Evolutionary conservation across 2,329 filamentous ascomycete genomes (phyloP).

Genomic region (Apiospora marii): DNA sequence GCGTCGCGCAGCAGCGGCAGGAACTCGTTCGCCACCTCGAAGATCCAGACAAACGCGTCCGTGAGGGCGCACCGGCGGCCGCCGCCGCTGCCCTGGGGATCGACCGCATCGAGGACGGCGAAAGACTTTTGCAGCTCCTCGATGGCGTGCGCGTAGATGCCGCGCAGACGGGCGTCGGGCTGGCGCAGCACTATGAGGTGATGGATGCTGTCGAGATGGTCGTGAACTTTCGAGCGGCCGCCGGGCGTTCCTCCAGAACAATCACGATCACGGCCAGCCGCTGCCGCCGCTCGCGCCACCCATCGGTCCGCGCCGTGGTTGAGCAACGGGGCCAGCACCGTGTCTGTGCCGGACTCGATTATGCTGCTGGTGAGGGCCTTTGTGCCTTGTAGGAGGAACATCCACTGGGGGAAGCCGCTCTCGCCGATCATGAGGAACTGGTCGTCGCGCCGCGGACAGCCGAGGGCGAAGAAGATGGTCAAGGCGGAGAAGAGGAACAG

Average conservation of each 20-base stretch:
- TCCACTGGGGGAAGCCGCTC: slow-evolving; percentile 37
- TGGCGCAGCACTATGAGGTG: slow-evolving; percentile 17
- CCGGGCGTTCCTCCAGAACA: background rate
- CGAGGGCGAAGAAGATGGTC: slow-evolving; percentile 32
- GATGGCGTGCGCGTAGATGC: slow-evolving; percentile 26
- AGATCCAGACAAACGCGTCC: slow-evolving; percentile 45
- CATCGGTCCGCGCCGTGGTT: slow-evolving; percentile 26
- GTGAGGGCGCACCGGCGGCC: slow-evolving; percentile 27
- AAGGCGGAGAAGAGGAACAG: slow-evolving; percentile 32
- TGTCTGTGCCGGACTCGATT: background rate
- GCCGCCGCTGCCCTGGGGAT: background rate
- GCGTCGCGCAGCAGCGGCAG: slow-evolving; percentile 32
- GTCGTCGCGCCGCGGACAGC: slow-evolving; percentile 29
- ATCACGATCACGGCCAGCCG: too few species aligned
- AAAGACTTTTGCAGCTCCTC: slow-evolving; percentile 29
- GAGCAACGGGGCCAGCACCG: slow-evolving; percentile 28
- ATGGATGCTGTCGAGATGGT: background rate
- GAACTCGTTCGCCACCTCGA: slow-evolving; percentile 29
- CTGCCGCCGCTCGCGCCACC: background rate
- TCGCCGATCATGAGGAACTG: slow-evolving; percentile 29
- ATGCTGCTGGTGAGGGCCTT: slow-evolving; percentile 26
- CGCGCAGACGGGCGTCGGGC: background rate
- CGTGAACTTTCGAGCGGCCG: background rate
- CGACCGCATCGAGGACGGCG: background rate
- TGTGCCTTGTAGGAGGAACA: slow-evolving; percentile 33